A percentile compares a stretch with the other conserved stretches of the same genome.
Evolutionary conservation across 805 yeast species (phyloP).

Genomic region (Starmera pachycereana): DNA sequence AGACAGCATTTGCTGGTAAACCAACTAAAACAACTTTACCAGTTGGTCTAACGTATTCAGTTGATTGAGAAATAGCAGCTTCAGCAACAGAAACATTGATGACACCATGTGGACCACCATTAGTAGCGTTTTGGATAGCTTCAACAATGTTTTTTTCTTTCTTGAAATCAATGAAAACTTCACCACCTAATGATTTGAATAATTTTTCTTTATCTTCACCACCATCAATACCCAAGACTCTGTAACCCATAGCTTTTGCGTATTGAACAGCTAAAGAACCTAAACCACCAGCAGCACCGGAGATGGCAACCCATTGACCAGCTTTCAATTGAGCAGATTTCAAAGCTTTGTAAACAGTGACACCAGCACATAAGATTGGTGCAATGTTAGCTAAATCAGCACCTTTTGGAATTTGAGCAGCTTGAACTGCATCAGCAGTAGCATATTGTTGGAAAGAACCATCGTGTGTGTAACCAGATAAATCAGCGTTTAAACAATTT

Average conservation of each 20-base stretch:
- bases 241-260: constrained; percentile 47
- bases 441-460: constrained; percentile 86
- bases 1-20: constrained; percentile 68
- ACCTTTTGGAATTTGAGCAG: constrained; percentile 66
- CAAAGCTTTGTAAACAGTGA: constrained; percentile 52
- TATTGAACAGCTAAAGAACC: constrained; percentile 51
- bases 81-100: constrained; percentile 43
- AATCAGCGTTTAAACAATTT: constrained; percentile 36
- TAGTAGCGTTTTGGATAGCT: constrained; percentile 42
- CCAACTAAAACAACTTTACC: constrained; percentile 69
- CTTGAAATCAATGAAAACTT: constrained; percentile 43
- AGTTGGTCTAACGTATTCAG: constrained; percentile 45
- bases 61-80: constrained; percentile 47
- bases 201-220: constrained; percentile 41
- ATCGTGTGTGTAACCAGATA: constrained; percentile 47
- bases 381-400: constrained; percentile 65
- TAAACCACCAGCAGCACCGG: constrained; percentile 57
- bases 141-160: constrained; percentile 38
- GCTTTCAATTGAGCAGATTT: constrained; percentile 38
- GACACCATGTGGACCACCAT: constrained; percentile 48
- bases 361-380: constrained; percentile 53
- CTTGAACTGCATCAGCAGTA: constrained; percentile 78
- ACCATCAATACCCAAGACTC: constrained; percentile 47
- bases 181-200: constrained; percentile 40
- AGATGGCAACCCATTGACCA: constrained; percentile 49